These are phyloP conservation scores for Aechmea fasciata DNA, from an alignment of 176 grass and related monocot genomes.

Conservation along the genomic window DNA sequence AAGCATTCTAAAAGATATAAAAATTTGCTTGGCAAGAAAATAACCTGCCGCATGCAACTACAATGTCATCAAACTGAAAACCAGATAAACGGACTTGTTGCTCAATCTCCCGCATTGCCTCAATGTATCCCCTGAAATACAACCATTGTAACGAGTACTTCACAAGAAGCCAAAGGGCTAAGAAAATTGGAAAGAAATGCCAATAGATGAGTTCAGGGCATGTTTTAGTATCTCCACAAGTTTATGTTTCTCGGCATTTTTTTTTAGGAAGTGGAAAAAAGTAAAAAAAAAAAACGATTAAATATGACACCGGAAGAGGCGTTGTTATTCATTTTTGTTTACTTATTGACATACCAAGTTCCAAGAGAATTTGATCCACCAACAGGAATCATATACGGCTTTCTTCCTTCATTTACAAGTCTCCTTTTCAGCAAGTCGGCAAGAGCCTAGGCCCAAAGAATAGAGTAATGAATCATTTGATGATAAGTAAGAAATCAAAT, in stretches of 20 bases:
- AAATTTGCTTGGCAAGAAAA: not conserved
- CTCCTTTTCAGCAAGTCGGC: constrained; percentile 74
- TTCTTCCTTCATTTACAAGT: constrained; percentile 72
- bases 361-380: constrained; percentile 97
- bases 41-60: constrained; percentile 86
- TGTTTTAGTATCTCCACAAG: too few species aligned
- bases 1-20: not conserved
- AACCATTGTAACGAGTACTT: constrained; percentile 5
- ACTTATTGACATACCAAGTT: constrained; percentile 57
- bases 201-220: too few species aligned
- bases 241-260: too few species aligned
- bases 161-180: not conserved
- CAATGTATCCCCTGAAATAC: constrained; percentile 82
- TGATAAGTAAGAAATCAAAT: not conserved
- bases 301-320: not conserved
- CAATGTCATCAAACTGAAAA: constrained; percentile 75
- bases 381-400: constrained; percentile 90
- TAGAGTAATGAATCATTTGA: not conserved
- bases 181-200: not conserved
- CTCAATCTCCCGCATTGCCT: constrained; percentile 83
- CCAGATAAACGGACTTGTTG: constrained; percentile 46
- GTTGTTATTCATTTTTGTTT: not conserved
- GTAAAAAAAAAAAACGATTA: not conserved
- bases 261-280: not conserved
- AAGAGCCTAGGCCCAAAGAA: constrained; percentile 39